Base-by-base conservation (phyloP, 345 rosid species). In the Aegle marmelos region DNA sequence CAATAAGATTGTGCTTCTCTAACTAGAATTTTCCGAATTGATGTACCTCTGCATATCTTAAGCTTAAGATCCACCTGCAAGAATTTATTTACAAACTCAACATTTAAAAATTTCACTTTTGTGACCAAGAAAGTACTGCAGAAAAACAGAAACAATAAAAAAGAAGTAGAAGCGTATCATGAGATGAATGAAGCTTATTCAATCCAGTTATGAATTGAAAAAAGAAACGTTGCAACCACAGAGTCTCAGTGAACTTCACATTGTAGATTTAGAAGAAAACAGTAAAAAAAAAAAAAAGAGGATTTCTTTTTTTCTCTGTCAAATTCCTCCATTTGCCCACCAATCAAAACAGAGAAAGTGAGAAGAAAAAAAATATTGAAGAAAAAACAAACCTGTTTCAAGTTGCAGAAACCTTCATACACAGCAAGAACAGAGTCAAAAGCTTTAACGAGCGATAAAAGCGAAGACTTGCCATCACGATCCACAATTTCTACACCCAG, bases 361-460 rank as follows among this genome's bases (percentile, higher is more conserved):
- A 70, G 53, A 13, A 22, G n/a, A n/a, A 48, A 48, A 9, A 14
- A 16, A 17, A 50, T 14, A 17, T 17, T 53, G 57, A 57, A 41
- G 65, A 73, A 69, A 75, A 41, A 64, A 6, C 37, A 4, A 56
- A 94, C 99, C 98, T 96, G 99, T 78, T 96, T 96, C 80, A 94
- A 80, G 87, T 93, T 94, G 91, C 99, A 96, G 93, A 96, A 94
- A 45, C 99, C 98, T 87, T 94, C 98, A 56, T 91, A 92, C 53
- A 89, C 99, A 1, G 89, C 92, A 61, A 96, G 93, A 78, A 94
- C 83, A 60, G 94, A 90, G 83, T 96, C 98, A 73, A 96, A 92
- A 30, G 97, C 86, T 83, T 87, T 92, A 68, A 94, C 93, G n/a
- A 91, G 80, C 24, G 99, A 90, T 36, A 96, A 78, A 82, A 94